Base-by-base conservation (phyloP, 139 green algal genomes). In the Chlorella sp. region DNA sequence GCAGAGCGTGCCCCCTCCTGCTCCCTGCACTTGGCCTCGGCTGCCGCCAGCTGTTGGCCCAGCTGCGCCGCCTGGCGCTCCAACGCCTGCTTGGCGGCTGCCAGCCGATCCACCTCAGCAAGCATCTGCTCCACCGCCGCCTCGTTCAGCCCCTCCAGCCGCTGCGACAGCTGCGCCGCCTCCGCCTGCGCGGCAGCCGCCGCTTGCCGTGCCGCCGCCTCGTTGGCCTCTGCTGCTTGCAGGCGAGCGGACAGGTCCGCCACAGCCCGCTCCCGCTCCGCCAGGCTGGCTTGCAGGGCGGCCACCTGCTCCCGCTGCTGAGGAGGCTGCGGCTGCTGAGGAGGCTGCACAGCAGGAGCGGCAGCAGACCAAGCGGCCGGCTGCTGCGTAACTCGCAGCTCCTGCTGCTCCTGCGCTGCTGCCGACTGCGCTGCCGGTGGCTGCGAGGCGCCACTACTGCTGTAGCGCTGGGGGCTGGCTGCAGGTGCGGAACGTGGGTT, bases 81-180 rank as follows among this genome's bases (percentile, higher is more conserved):
- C 23, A 63, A 36, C 1, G 34, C 28, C 65, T 81, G 55, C 81
- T 86, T 86, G 21, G 51, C 56, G 0, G 69, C 81, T n/a, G 81
- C 81, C 36, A 86, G 56, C 11, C 70, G 55, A 23, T 86, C 67
- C 26, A 86, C 70, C 56, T 86, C 81, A 17, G 55, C 11, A 17
- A 80, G 81, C 81, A 86, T 86, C 70, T 86, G 81, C 28, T 83
- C 69, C 15, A 85, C 84, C 0, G 63, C 75, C 3, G 74, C 44
- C 20, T 78, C 57, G n/a, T 87, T 78, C 21, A 39, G 47, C 13
- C 28, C 36, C 18, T 68, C 83, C 65, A 85, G 83, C 51, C 72
- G 73, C 67, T 56, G n/a, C 67, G 74, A 26, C 67, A 86, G 56
- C 38, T 38, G 51, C 3, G 41, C 41, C 38, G 60, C 41, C 73